phyloP scores from a whole-genome alignment of 2,329 filamentous ascomycete genomes.

The Colletotrichum tanaceti region DNA sequence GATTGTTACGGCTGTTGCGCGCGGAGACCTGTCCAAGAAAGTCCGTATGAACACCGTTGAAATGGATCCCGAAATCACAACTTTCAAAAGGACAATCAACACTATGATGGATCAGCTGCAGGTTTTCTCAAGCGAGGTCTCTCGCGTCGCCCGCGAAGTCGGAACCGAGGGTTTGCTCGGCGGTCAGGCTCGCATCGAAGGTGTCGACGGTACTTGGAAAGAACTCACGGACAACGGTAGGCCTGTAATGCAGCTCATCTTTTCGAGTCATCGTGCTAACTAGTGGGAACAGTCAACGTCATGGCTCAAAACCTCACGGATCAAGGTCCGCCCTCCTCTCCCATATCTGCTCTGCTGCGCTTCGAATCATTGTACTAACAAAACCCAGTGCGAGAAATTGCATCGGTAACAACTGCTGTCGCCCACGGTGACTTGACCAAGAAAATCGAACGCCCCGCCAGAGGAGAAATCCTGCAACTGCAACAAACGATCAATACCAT shows the following conservation, averaged over 20 bases:
- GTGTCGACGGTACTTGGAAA: conserved; percentile 97
- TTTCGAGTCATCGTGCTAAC: conserved; percentile 8
- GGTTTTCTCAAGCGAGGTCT: conserved; percentile 96
- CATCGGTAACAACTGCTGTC: conserved; percentile 84
- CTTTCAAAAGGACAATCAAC: conserved; percentile 98
- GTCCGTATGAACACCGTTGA: conserved; percentile 95
- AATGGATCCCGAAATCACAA: conserved; percentile 98
- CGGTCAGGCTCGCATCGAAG: conserved; percentile 92
- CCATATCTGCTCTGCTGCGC: neutral
- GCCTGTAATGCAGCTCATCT: neutral
- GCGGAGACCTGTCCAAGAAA: conserved; percentile 95
- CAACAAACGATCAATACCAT: conserved; percentile 91
- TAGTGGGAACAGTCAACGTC: conserved; percentile 71
- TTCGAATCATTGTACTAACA: neutral
- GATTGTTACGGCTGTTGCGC: conserved; percentile 95
- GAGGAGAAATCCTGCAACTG: conserved; percentile 84
- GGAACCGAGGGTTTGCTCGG: conserved; percentile 95
- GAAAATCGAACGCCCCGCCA: conserved; percentile 84
- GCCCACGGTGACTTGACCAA: conserved; percentile 85
- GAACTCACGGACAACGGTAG: conserved; percentile 88
- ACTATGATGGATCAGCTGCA: conserved; percentile 99
- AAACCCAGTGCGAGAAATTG: conserved; percentile 78
- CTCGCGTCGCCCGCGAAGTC: conserved; percentile 92
- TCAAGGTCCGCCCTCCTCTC: conserved; percentile 63
- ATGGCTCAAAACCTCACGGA: conserved; percentile 87